A percentile compares a stretch with the other conserved stretches of the same genome.
These are phyloP conservation scores for Aegilops sharonensis DNA, from an alignment of 176 grass and related monocot genomes.

Conservation along the genomic window DNA sequence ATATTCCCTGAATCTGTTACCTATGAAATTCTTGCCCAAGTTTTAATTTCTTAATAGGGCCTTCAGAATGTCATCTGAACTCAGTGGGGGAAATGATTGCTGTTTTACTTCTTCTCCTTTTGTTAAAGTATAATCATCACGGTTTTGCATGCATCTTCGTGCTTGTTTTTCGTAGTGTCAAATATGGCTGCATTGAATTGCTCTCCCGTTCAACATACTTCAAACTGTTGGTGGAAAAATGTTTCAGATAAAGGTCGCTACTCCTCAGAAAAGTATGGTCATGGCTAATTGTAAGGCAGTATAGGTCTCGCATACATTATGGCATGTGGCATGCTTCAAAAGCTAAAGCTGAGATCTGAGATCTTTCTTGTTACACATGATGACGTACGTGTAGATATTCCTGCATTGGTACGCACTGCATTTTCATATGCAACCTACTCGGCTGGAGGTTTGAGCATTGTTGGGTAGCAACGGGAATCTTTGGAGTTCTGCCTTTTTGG, in stretches of 20 bases:
- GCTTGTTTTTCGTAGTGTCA: neutral
- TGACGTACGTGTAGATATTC: slow-evolving; percentile 1
- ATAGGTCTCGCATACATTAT: slow-evolving; percentile 7
- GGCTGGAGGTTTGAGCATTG: neutral
- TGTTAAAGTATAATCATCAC: neutral
- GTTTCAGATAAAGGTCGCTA: neutral
- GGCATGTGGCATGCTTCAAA: slow-evolving; percentile 38
- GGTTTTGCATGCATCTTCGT: neutral
- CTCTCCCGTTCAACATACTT: neutral
- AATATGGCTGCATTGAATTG: neutral
- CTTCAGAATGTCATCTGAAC: neutral
- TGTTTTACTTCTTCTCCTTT: neutral
- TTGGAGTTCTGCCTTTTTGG: neutral
- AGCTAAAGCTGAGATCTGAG: slow-evolving; percentile 37
- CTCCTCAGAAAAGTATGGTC: slow-evolving; percentile 16
- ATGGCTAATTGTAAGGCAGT: slow-evolving; percentile 16
- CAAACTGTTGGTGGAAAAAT: neutral
- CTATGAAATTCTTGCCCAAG: neutral
- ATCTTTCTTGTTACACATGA: slow-evolving; percentile 32
- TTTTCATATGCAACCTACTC: slow-evolving; percentile 18
- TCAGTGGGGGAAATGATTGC: neutral
- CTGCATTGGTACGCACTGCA: slow-evolving; percentile 13
- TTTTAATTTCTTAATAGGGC: neutral
- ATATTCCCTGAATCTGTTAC: neutral
- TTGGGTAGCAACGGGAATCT: slow-evolving; percentile 4